Conservation (phyloP, 768 basidiomycete species). For the Aureoboletus auriporus region DNA sequence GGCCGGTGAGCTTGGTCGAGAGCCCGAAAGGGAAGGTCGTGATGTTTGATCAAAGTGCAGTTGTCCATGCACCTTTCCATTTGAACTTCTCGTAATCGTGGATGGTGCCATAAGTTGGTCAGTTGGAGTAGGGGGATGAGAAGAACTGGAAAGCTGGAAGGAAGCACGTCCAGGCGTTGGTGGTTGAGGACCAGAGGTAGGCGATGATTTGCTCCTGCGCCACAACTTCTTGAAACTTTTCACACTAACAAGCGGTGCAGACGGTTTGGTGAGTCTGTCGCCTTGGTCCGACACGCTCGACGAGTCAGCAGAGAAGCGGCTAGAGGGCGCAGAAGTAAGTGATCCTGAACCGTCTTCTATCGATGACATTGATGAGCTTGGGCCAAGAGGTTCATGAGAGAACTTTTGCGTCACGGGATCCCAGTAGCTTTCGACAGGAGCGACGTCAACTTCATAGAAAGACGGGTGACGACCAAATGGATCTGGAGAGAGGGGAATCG, state of each 20-base stretch:
- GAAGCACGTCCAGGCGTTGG: constrained; percentile 37
- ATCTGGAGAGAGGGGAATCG: constrained; percentile 81
- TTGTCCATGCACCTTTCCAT: constrained; percentile 35
- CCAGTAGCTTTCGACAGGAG: constrained; percentile 41
- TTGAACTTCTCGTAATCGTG: constrained; percentile 8
- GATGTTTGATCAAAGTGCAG: constrained; percentile 70
- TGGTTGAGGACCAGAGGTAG: constrained; percentile 34
- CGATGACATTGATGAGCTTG: constrained; percentile 24
- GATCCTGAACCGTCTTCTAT: constrained; percentile 16
- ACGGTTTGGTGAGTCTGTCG: constrained; percentile 26
- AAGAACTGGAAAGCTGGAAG: constrained; percentile 22
- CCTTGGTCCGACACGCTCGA: constrained; percentile 33
- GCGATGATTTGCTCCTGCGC: constrained; percentile 60
- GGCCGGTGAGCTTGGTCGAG: constrained; percentile 27
- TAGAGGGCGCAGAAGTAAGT: constrained; percentile 34
- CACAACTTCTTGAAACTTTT: constrained; percentile 73
- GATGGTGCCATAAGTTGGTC: constrained; percentile 24
- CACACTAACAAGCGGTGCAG: constrained; percentile 61
- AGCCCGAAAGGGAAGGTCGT: constrained; percentile 33
- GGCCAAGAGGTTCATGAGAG: constrained; percentile 15
- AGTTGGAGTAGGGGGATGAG: constrained; percentile 33
- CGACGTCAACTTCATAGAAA: constrained; percentile 28
- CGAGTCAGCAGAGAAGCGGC: constrained; percentile 79
- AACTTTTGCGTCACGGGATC: constrained; percentile 31
- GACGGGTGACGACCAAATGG: constrained; percentile 76